Evolutionary conservation across 192 early-diverging fungal genomes (phyloP).

Genomic region (Mortierella alpina): DNA sequence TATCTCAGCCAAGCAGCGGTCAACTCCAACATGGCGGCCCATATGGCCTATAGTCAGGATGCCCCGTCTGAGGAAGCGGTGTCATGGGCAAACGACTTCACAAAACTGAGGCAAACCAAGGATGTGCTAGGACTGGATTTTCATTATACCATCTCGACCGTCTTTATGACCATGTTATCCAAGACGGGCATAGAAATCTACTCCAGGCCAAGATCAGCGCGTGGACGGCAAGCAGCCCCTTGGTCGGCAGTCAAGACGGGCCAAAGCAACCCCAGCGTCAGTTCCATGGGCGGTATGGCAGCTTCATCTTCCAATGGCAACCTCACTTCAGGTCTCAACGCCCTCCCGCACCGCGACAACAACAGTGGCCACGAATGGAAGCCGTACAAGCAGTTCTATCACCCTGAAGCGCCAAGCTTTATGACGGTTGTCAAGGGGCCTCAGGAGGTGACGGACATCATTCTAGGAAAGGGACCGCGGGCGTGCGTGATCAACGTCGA

Average conservation of each 20-base stretch:
- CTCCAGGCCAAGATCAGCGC: constrained; percentile 17
- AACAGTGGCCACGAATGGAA: constrained; percentile 31
- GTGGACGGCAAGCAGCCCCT: constrained; percentile 12
- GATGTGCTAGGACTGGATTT: constrained; percentile 42
- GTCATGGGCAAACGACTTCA: constrained; percentile 39
- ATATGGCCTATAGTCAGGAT: constrained; percentile 16
- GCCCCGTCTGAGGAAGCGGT: constrained; percentile 24
- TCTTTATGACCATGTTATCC: constrained; percentile 47
- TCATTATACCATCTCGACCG: constrained; percentile 35
- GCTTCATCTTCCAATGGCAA: not conserved
- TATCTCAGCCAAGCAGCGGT: constrained; percentile 44
- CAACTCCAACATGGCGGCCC: constrained; percentile 32
- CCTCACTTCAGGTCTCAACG: not conserved
- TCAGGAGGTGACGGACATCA: constrained; percentile 44
- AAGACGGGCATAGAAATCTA: constrained; percentile 46
- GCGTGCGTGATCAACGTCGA: constrained; percentile 44
- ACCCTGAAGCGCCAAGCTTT: constrained; percentile 49
- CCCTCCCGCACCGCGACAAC: constrained; percentile 1
- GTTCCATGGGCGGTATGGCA: constrained; percentile 4
- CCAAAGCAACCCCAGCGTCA: not conserved
- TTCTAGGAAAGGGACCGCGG: constrained; percentile 39
- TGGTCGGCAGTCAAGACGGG: not conserved
- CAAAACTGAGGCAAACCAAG: constrained; percentile 46
- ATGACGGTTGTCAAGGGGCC: constrained; percentile 47
- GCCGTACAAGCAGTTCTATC: constrained; percentile 41